Conservation (phyloP, 1,284 basidiomycete species). For the Thelephora terrestris region DNA sequence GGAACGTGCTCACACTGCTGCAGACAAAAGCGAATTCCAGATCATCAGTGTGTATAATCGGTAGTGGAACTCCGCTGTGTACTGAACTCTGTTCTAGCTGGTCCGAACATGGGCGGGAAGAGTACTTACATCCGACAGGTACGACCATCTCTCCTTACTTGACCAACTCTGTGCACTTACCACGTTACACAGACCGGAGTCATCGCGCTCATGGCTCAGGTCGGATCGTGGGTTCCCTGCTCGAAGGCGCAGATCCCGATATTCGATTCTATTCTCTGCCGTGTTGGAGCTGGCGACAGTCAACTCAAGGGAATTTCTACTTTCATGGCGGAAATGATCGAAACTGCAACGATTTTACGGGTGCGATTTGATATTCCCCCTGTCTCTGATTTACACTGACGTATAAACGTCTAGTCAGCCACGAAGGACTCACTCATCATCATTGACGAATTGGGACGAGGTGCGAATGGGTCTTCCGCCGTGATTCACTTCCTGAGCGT, state of each 20-base stretch:
- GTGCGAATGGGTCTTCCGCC: constrained; percentile 25
- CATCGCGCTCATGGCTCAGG: constrained; percentile 91
- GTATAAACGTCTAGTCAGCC: constrained; percentile 50
- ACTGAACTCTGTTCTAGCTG: constrained; percentile 41
- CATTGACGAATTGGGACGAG: constrained; percentile 96
- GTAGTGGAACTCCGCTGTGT: constrained; percentile 6
- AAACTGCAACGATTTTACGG: constrained; percentile 92
- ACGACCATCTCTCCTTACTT: constrained; percentile 2
- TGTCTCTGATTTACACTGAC: neutral
- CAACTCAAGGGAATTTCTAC: constrained; percentile 97
- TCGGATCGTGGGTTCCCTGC: constrained; percentile 93
- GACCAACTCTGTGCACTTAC: constrained; percentile 3
- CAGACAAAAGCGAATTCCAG: constrained; percentile 74
- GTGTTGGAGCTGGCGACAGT: constrained; percentile 96
- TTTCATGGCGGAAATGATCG: constrained; percentile 99
- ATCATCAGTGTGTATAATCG: constrained; percentile 57
- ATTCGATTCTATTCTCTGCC: constrained; percentile 93
- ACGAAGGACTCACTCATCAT: constrained; percentile 92
- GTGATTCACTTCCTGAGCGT: neutral
- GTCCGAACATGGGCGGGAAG: constrained; percentile 96
- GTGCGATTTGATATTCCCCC: constrained; percentile 30
- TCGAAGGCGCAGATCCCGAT: constrained; percentile 79
- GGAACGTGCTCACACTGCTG: neutral
- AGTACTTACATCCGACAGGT: constrained; percentile 86
- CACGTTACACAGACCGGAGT: constrained; percentile 62